phyloP scores from a whole-genome alignment of 768 basidiomycete genomes.

The Wakefieldia striispora region DNA sequence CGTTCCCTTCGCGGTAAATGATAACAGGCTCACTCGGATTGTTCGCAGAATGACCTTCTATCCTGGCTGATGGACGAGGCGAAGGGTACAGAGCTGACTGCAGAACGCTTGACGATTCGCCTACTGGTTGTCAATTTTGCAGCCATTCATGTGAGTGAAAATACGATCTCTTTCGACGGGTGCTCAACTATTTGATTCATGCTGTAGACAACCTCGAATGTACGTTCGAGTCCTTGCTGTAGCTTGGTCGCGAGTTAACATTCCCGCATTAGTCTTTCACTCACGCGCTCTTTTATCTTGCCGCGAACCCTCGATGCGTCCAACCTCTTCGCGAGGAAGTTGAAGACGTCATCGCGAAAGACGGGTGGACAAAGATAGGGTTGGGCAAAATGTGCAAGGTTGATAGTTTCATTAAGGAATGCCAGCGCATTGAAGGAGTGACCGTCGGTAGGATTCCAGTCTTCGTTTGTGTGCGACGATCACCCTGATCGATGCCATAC shows the following conservation, averaged over 20 bases:
- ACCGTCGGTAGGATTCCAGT: slow-evolving; percentile 16
- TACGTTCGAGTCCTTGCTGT: background rate
- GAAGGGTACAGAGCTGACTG: slow-evolving; percentile 10
- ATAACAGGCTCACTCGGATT: background rate
- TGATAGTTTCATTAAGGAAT: slow-evolving; percentile 41
- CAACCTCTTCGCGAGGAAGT: slow-evolving; percentile 38
- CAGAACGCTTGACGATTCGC: slow-evolving; percentile 22
- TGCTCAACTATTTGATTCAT: background rate
- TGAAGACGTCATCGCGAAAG: slow-evolving; percentile 24
- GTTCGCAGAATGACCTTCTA: slow-evolving; percentile 29
- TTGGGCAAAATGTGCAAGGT: slow-evolving; percentile 33
- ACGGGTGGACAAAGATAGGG: slow-evolving; percentile 28
- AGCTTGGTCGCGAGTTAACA: background rate
- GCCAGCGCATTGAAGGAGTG: slow-evolving; percentile 32
- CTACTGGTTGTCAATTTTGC: slow-evolving; percentile 9
- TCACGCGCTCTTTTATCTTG: slow-evolving; percentile 35
- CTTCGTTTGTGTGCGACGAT: background rate
- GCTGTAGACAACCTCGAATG: slow-evolving; percentile 21
- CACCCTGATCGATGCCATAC: background rate
- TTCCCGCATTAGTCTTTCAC: slow-evolving; percentile 26
- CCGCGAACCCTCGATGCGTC: slow-evolving; percentile 33
- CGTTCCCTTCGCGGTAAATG: background rate
- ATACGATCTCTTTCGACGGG: background rate
- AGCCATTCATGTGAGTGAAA: slow-evolving; percentile 1
- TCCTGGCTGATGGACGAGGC: slow-evolving; percentile 32